Base-by-base conservation (phyloP, 2,329 filamentous ascomycete genomes). In the Sclerotinia nivalis region DNA sequence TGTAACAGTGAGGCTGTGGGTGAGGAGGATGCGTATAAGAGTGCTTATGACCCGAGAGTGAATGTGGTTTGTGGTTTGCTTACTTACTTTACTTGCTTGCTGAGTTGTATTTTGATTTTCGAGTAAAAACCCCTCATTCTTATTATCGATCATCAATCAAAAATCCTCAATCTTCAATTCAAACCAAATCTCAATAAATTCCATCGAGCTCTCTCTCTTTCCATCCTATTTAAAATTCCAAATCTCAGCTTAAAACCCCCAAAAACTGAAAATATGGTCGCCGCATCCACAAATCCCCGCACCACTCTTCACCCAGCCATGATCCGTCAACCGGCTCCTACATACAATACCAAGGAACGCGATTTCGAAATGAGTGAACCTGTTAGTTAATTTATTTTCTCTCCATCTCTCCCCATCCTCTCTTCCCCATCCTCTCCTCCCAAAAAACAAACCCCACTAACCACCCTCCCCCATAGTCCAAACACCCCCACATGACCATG, bases 241-340 rank as follows among this genome's bases (percentile, higher is more conserved):
- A 18, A 43, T 43, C 6, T 18, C 13, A 43, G 2, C 2, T 43
- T 43, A 43, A 43, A 34, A 10, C 7, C 31, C 4, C 31, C 25
- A 2, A 9, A 40, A 45, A 50, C 4, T 2, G 0, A 15, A 45
- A 68, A 52, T 4, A 68, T 68, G 66, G 4, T 18, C 40, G 15
- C 18, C 18, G 13, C 22, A 43, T 18, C 31, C 10, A 52, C 66
- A 9, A 68, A 68, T 8, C 66, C 66, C 56, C 66, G 56, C 56
- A 68, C 66, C 1, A 68, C 66, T 5, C 66, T 68, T 18, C 66
- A 68, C 56, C 66, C 66, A 34, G 47, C 66, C 18, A 59, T 68
- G 18, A 68, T 68, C 56, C 66, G 66, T 20, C 66, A 69, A 64
- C 66, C 66, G 8, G 47, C 66, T 6, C 58, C 66, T 37, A 25